These are phyloP conservation scores for Rhizopogon rudus DNA, from an alignment of 768 basidiomycete species.

Conservation along the genomic window DNA sequence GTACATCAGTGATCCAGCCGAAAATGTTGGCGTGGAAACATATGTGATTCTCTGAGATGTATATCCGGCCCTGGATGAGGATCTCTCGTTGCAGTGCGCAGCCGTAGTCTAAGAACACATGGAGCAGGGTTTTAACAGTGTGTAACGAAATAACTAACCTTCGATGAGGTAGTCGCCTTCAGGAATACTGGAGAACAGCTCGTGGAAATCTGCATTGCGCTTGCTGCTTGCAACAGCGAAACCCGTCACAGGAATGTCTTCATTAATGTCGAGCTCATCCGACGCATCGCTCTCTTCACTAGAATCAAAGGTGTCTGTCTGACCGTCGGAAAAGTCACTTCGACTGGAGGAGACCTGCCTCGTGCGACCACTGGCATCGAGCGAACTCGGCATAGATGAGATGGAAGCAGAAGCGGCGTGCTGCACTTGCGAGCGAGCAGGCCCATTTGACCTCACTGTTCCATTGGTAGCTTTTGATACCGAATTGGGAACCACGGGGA, in stretches of 20 bases:
- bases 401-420: constrained; percentile 4
- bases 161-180: constrained; percentile 98
- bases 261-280: constrained; percentile 27
- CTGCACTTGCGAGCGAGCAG: neutral
- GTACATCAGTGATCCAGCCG: constrained; percentile 96
- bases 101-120: constrained; percentile 74
- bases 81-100: constrained; percentile 97
- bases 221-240: constrained; percentile 97
- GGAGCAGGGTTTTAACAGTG: neutral
- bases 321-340: constrained; percentile 25
- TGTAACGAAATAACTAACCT: constrained; percentile 48
- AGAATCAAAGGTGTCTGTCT: constrained; percentile 15
- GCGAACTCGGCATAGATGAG: constrained; percentile 10
- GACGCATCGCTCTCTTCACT: constrained; percentile 28
- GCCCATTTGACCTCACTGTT: constrained; percentile 4
- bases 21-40: constrained; percentile 99
- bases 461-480: constrained; percentile 17
- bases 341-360: constrained; percentile 14
- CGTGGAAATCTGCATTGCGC: constrained; percentile 94
- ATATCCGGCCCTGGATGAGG: constrained; percentile 90
- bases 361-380: constrained; percentile 5
- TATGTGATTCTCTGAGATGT: constrained; percentile 98
- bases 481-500: constrained; percentile 14
- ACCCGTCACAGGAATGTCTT: constrained; percentile 86
- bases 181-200: constrained; percentile 82